phyloP scores from a whole-genome alignment of 306 rosid genomes.

The Malus domestica region ASM211411v1 NC_041804.1:22079501-22080000 shows the following conservation, averaged over 20 bases:
- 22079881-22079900: neutral
- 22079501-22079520: slow-evolving; percentile 1
- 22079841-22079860: slow-evolving; percentile 84
- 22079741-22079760: slow-evolving; percentile 96
- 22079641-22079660: neutral
- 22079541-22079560: slow-evolving; percentile 30
- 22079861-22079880: neutral
- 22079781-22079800: slow-evolving; percentile 66
- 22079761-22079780: slow-evolving; percentile 94
- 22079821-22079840: slow-evolving; percentile 99
- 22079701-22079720: neutral
- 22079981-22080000: slow-evolving; percentile 84
- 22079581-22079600: slow-evolving; percentile 66
- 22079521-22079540: slow-evolving; percentile 14
- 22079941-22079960: slow-evolving; percentile 93
- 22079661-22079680: neutral
- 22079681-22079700: neutral
- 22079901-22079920: neutral
- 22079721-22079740: neutral
- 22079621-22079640: slow-evolving; percentile 50
- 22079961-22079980: slow-evolving; percentile 82
- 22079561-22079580: slow-evolving; percentile 27
- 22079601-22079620: slow-evolving; percentile 76
- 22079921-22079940: neutral
- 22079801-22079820: slow-evolving; percentile 74